Evolutionary conservation across 768 basidiomycete species (phyloP), one percentile per base, ranked within the genome.

Genomic region (Phylloporus sp.): DNA sequence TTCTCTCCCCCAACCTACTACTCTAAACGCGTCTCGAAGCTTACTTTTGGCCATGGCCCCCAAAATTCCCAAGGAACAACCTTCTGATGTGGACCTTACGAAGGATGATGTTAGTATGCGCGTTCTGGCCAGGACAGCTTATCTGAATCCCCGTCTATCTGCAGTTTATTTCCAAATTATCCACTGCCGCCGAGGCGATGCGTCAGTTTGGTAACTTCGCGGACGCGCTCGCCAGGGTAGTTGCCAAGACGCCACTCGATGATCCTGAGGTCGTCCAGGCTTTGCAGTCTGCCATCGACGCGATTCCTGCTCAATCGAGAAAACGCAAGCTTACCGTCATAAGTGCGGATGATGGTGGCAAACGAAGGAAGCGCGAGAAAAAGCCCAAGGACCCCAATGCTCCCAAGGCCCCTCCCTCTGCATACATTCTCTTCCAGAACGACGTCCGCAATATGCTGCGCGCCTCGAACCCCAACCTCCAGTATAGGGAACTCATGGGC

Each of bases 371-470:
- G 44, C 60, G 67, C 37, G 67, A 65, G 46, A 91, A 84, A 68
- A 84, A 85, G 57, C 74, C 60, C 32, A 82, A 84, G 66, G 94
- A 98, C 59, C 92, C 93, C 17, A 86, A 93, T 66, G 92, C 92
- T 48, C 95, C 95, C 26, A 96, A 94, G 64, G 84, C 91, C 9
- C 94, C 95, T 22, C 78, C 91, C 13, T 89, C 89, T 7, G 91
- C 92, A 17, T 98, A 95, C 70, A 80, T 98, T 60, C 71, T 94
- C 56, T 98, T 86, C 76, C 95, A 97, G 71, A 96, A 95, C 63
- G 86, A 88, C 13, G 76, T 92, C 44, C 85, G 92, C 63, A 78
- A 79, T 49, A 73, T 79, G 47, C 74, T 94, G 56, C 82, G 84
- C 71, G 71, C 73, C 31, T 66, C 75, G 55, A 69, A 86, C 63